Percentiles rank a stretch among this genome's conserved stretches.
Conservation (phyloP, 257 asterid species). For the Solanum rostratum region DNA sequence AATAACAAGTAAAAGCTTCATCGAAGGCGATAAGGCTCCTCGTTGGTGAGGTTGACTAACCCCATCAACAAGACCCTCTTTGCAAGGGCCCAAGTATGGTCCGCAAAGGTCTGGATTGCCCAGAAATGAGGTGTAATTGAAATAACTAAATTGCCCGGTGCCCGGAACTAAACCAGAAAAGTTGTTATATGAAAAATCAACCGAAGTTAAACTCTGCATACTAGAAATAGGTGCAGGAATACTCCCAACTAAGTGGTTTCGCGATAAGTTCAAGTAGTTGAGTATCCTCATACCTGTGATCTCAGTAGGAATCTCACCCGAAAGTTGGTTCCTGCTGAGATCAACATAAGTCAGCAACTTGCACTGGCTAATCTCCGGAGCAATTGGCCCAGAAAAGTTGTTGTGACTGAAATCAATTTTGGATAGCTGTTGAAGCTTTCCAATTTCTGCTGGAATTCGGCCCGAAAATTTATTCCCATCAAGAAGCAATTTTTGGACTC, state of each 20-base stretch:
- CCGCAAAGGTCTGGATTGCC: constrained; percentile 91
- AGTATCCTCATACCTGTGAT: constrained; percentile 78
- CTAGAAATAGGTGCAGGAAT: constrained; percentile 67
- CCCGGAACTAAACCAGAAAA: constrained; percentile 88
- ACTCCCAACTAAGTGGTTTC: constrained; percentile 61
- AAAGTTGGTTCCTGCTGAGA: constrained; percentile 73
- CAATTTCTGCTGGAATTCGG: constrained; percentile 61
- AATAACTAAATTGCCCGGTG: constrained; percentile 81
- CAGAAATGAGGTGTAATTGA: constrained; percentile 74
- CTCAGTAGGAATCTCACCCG: constrained; percentile 74
- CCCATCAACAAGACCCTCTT: constrained; percentile 46
- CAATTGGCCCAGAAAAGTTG: constrained; percentile 50
- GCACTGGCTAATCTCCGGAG: constrained; percentile 71
- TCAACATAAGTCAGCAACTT: constrained; percentile 75
- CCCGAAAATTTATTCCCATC: constrained; percentile 90
- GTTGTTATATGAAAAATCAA: constrained; percentile 89
- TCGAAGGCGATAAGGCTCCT: constrained; percentile 51
- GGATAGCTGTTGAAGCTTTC: constrained; percentile 82
- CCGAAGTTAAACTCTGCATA: constrained; percentile 92
- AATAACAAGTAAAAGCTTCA: constrained; percentile 78
- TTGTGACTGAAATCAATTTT: constrained; percentile 89
- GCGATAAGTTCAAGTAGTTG: constrained; percentile 75
- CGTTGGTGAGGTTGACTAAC: constrained; percentile 42
- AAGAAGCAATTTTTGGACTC: constrained; percentile 84
- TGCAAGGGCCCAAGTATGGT: constrained; percentile 82